Conservation (phyloP, 2,329 filamentous ascomycete genomes). For the Pyrenochaeta sp. region DNA sequence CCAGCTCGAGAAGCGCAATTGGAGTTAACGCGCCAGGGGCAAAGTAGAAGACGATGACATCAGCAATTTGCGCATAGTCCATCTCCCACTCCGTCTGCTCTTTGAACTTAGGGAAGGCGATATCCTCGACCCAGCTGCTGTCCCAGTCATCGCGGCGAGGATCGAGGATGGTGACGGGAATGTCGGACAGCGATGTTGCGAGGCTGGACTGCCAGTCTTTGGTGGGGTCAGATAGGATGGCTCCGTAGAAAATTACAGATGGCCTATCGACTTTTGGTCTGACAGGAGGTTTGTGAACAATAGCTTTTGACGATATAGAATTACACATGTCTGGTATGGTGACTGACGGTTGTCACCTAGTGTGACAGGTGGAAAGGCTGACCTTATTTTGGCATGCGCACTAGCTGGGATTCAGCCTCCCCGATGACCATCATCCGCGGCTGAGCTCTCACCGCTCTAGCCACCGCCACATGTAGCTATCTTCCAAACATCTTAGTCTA, state of each 20-base stretch:
- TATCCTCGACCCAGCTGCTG: constrained; percentile 63
- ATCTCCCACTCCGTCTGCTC: constrained; percentile 71
- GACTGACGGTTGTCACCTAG: not conserved
- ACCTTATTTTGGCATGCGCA: constrained; percentile 3
- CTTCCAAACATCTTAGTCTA: too few species aligned
- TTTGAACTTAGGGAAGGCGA: constrained; percentile 58
- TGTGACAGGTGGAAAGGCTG: not conserved
- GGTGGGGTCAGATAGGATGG: constrained; percentile 52
- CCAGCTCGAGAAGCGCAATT: constrained; percentile 68
- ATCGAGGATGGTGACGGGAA: constrained; percentile 65
- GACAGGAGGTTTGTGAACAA: constrained; percentile 33
- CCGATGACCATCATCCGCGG: not conserved
- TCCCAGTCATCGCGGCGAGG: constrained; percentile 68
- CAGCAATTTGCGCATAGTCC: constrained; percentile 62
- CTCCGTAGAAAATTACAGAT: constrained; percentile 67
- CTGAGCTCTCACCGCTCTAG: too few species aligned
- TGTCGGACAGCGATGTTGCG: constrained; percentile 44
- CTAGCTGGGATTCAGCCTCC: not conserved
- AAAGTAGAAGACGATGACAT: constrained; percentile 67
- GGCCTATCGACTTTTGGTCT: constrained; percentile 24
- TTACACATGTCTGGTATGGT: constrained; percentile 19
- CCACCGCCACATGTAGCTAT: too few species aligned
- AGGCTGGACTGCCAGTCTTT: constrained; percentile 63
- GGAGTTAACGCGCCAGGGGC: constrained; percentile 61
- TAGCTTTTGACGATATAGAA: constrained; percentile 13